A percentile compares a stretch with the other conserved stretches of the same genome.
phyloP scores from a whole-genome alignment of 257 asterid genomes.

The Verbena officinalis region DNA sequence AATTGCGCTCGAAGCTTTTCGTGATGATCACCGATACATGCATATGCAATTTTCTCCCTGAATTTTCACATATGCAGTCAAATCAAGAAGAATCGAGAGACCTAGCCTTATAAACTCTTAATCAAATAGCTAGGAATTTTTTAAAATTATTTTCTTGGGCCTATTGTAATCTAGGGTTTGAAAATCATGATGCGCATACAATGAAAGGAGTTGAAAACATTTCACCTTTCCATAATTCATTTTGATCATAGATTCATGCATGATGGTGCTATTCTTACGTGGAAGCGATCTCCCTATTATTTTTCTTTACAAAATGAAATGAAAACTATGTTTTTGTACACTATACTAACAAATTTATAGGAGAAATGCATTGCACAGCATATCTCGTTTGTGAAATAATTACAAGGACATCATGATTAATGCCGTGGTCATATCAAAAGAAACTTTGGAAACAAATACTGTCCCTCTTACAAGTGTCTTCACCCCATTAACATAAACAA shows the following conservation, averaged over 20 bases:
- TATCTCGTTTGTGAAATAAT: not conserved
- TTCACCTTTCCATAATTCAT: conserved; percentile 25
- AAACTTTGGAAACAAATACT: no score
- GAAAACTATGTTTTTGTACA: not conserved
- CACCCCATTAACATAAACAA: no score
- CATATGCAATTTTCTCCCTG: no score
- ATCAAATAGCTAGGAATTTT: not conserved
- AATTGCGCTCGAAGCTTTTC: no score
- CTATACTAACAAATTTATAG: not conserved
- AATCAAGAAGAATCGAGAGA: not conserved
- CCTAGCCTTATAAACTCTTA: not conserved
- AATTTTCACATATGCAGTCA: not conserved
- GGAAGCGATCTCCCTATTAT: not conserved
- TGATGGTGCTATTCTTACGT: conserved; percentile 22
- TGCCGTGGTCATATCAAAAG: no score
- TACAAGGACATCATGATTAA: no score
- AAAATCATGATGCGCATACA: conserved; percentile 11
- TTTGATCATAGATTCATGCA: conserved; percentile 30
- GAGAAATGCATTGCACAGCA: conserved; percentile 34
- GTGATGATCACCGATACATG: no score
- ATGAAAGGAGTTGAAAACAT: conserved; percentile 26
- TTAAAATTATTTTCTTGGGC: conserved; percentile 5
- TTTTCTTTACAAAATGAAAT: not conserved
- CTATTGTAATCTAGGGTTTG: conserved; percentile 11
- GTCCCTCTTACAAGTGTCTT: no score